Conservation (phyloP, 2,329 filamentous ascomycete genomes). For the Samsoniella hepiali region DNA sequence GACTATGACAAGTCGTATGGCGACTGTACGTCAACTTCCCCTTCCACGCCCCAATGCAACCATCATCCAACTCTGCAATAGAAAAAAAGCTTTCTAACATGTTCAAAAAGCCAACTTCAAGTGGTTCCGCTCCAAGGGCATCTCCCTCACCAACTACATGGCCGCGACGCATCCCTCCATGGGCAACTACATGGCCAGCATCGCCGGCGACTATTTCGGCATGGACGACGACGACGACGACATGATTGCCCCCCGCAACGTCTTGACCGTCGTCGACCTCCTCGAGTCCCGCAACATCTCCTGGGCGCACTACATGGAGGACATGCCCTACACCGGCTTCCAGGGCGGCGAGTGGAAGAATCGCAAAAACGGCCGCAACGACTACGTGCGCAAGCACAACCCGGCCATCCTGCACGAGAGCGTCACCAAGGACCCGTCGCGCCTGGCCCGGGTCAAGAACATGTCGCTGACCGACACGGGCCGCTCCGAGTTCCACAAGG, state of each 20-base stretch:
- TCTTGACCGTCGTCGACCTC: conserved; percentile 66
- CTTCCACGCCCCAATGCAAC: too few species aligned
- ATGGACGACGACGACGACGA: conserved; percentile 64
- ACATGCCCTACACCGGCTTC: conserved; percentile 72
- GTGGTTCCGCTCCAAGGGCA: conserved; percentile 30
- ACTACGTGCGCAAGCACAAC: conserved; percentile 85
- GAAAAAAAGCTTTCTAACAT: neutral
- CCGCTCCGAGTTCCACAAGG: conserved; percentile 57
- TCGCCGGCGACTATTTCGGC: conserved; percentile 71
- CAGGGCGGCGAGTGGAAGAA: conserved; percentile 63
- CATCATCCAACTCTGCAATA: too few species aligned
- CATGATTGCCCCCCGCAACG: conserved; percentile 53
- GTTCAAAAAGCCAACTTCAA: conserved; percentile 27
- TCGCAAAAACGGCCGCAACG: conserved; percentile 61
- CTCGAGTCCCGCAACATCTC: conserved; percentile 62
- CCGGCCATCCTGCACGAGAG: conserved; percentile 63
- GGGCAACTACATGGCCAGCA: conserved; percentile 70
- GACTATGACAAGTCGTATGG: conserved; percentile 61
- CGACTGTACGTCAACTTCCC: conserved; percentile 49
- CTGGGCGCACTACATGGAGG: conserved; percentile 74
- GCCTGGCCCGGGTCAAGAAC: conserved; percentile 71
- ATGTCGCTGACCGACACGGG: conserved; percentile 46
- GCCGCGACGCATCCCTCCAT: conserved; percentile 69
- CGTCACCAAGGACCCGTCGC: conserved; percentile 51
- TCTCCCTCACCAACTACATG: conserved; percentile 40